These are phyloP conservation scores for Trichoderma lentiforme DNA, from an alignment of 2,329 filamentous ascomycete genomes.

Conservation along the genomic window DNA sequence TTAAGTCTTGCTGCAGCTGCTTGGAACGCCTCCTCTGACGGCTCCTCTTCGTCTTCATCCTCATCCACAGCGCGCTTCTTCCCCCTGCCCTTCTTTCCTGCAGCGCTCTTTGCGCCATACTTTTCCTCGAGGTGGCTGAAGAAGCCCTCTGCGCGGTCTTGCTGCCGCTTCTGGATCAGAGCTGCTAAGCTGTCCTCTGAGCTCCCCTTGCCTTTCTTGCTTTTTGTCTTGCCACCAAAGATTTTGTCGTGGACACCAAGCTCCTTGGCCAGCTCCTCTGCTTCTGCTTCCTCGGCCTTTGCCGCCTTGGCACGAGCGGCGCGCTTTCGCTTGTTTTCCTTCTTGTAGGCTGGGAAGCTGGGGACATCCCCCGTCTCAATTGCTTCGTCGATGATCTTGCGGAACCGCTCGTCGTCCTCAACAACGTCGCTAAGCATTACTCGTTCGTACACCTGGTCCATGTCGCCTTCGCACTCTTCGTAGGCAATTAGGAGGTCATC, in stretches of 20 bases:
- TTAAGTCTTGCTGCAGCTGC: constrained; percentile 50
- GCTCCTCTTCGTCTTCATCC: constrained; percentile 58
- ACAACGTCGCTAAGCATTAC: constrained; percentile 85
- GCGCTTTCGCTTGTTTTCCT: constrained; percentile 66
- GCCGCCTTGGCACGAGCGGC: constrained; percentile 59
- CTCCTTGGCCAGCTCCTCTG: constrained; percentile 71
- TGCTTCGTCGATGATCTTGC: constrained; percentile 74
- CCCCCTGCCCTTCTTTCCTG: constrained; percentile 51
- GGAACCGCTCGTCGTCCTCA: constrained; percentile 82
- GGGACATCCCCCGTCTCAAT: constrained; percentile 68
- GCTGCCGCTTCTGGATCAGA: constrained; percentile 69
- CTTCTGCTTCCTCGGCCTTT: constrained; percentile 66
- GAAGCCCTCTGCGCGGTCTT: constrained; percentile 59
- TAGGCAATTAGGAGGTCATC: constrained; percentile 75
- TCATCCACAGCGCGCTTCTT: constrained; percentile 53
- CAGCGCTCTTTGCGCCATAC: constrained; percentile 52
- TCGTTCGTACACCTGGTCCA: constrained; percentile 72
- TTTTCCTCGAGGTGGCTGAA: constrained; percentile 74
- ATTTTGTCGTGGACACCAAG: constrained; percentile 70
- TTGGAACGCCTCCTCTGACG: constrained; percentile 60
- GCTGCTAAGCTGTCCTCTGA: constrained; percentile 62
- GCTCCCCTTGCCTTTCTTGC: constrained; percentile 40
- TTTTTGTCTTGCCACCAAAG: constrained; percentile 50
- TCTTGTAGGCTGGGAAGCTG: constrained; percentile 64
- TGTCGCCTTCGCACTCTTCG: constrained; percentile 66